Conservation (phyloP, 257 asterid genomes). For the Nicotiana benthamiana region DNA sequence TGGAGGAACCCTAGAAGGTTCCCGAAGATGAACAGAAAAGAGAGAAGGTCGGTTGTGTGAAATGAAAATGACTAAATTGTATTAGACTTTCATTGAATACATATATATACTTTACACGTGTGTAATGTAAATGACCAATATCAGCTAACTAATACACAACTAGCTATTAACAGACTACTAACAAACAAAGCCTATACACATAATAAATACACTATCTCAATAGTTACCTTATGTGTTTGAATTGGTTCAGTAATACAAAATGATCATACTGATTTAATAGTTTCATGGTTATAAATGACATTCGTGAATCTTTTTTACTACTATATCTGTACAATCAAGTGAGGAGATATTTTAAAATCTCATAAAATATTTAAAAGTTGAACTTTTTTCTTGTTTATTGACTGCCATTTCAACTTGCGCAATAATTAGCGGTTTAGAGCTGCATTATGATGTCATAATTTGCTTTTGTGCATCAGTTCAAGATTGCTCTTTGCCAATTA, state of each 20-base stretch:
- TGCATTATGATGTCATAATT: not conserved
- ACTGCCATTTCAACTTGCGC: not conserved
- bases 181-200: no score
- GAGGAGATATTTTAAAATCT: not conserved
- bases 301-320: not conserved
- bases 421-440: not conserved
- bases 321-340: not conserved
- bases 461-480: conserved; percentile 48
- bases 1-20: no score
- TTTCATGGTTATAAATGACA: not conserved
- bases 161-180: no score
- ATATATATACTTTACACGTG: no score
- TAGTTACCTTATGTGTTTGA: not conserved
- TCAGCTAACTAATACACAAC: no score
- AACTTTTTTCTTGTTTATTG: not conserved
- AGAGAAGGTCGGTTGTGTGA: no score
- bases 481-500: conserved; percentile 80
- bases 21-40: no score
- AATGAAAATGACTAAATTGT: no score
- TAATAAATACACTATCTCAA: no score
- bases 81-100: no score
- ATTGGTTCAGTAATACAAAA: not conserved
- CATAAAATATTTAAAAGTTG: not conserved
- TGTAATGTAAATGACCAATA: no score
- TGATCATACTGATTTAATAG: not conserved